Percentiles rank a stretch among this genome's conserved stretches.
Evolutionary conservation across 371 early-diverging fungal genomes (phyloP).

Genomic region (Globomyces sp.): DNA sequence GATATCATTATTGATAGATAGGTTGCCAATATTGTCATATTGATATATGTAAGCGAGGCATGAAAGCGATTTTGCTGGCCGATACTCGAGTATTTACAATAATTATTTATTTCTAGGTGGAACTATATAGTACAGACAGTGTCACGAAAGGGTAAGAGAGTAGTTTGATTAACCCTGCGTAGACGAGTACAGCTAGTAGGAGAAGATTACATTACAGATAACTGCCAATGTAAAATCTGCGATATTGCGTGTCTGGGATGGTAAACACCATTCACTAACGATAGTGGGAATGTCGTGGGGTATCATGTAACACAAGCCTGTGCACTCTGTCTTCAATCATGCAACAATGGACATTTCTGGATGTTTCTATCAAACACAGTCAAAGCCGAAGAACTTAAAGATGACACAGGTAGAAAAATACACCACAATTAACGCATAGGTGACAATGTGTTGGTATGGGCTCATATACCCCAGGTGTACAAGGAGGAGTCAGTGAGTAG

Average conservation of each 20-base stretch:
- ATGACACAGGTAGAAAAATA: slow-evolving; percentile 5
- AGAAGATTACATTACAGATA: slow-evolving; percentile 89
- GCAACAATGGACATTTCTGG: slow-evolving; percentile 94
- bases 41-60: slow-evolving; percentile 71
- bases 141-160: neutral
- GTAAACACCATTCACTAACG: slow-evolving; percentile 39
- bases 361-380: slow-evolving; percentile 53
- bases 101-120: slow-evolving; percentile 24
- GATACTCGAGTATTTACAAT: slow-evolving; percentile 74
- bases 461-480: no score
- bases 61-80: slow-evolving; percentile 88
- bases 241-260: slow-evolving; percentile 94
- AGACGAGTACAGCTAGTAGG: slow-evolving; percentile 86
- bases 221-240: slow-evolving; percentile 88
- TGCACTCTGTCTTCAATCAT: slow-evolving; percentile 71
- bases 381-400: neutral
- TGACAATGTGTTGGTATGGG: no score
- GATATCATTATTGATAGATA: neutral
- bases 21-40: slow-evolving; percentile 54
- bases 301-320: slow-evolving; percentile 84
- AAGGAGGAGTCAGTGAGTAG: no score
- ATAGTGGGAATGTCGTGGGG: slow-evolving; percentile 36
- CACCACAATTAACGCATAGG: neutral
- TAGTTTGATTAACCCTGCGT: slow-evolving; percentile 56
- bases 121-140: slow-evolving; percentile 70